Conservation (phyloP, 1,284 basidiomycete genomes). For the Ustilago lituana region DNA sequence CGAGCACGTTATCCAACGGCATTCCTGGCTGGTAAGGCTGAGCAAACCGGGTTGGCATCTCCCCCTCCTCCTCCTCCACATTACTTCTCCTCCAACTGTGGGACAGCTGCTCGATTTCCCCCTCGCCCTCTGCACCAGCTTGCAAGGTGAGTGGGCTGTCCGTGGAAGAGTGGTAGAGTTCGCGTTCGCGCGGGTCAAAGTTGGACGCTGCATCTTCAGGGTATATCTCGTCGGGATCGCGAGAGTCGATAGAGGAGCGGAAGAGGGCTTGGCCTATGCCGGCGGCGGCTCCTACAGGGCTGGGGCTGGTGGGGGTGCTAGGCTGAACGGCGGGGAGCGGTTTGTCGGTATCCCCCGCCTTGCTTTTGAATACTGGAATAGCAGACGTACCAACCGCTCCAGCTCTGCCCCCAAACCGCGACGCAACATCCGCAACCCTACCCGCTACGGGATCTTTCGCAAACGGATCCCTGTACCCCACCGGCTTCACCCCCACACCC, state of each 20-base stretch:
- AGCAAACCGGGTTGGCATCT: conserved; percentile 21
- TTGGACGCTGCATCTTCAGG: conserved; percentile 60
- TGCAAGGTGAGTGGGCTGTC: conserved; percentile 4
- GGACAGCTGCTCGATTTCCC: conserved; percentile 8
- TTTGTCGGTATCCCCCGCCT: conserved; percentile 4
- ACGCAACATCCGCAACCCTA: conserved; percentile 52
- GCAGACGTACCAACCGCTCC: neutral
- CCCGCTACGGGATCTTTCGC: conserved; percentile 53
- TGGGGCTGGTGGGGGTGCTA: neutral
- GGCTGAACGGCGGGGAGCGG: neutral
- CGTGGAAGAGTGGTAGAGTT: neutral
- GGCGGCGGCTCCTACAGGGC: neutral
- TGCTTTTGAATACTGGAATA: neutral
- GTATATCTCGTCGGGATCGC: conserved; percentile 52
- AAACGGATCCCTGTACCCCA: conserved; percentile 45
- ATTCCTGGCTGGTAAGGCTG: conserved; percentile 60
- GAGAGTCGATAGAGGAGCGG: conserved; percentile 15
- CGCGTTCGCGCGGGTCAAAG: conserved; percentile 17
- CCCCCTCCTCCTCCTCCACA: conserved; percentile 2
- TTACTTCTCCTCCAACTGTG: neutral
- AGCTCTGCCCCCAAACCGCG: conserved; percentile 44
- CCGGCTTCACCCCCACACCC: neutral
- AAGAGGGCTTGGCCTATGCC: neutral
- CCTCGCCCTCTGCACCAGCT: neutral
- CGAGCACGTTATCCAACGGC: conserved; percentile 58